These are phyloP conservation scores for Hysterangium stoloniferum DNA, from an alignment of 768 basidiomycete genomes.

Conservation along the genomic window DNA sequence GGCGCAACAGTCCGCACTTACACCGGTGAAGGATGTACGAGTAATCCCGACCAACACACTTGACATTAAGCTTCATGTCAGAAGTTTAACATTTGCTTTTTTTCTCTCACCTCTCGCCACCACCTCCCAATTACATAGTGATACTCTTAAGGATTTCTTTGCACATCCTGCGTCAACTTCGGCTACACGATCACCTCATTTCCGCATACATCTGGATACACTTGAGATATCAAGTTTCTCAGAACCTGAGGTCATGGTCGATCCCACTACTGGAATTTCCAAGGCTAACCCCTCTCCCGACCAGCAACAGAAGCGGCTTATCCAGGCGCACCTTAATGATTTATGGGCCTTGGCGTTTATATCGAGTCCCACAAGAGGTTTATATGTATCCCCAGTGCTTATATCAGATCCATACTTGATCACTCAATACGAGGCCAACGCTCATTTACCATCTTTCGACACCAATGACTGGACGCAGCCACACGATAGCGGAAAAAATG, in stretches of 20 bases:
- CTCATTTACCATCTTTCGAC: constrained; percentile 46
- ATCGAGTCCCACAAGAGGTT: neutral
- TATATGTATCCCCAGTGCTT: constrained; percentile 23
- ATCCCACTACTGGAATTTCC: neutral
- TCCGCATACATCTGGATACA: constrained; percentile 4
- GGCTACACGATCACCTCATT: neutral
- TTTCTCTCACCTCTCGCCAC: neutral
- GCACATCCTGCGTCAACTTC: neutral
- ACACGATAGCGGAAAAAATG: constrained; percentile 32
- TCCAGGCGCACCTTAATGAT: constrained; percentile 3
- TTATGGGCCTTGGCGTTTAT: neutral
- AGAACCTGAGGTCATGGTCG: neutral
- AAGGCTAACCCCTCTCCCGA: neutral
- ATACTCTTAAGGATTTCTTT: neutral
- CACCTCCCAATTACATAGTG: neutral
- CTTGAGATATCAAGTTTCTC: neutral
- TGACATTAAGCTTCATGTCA: neutral
- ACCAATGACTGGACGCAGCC: constrained; percentile 55
- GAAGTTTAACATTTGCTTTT: neutral
- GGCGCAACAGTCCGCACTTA: neutral
- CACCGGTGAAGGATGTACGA: neutral
- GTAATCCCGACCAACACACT: neutral
- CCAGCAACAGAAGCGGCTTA: neutral
- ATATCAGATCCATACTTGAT: constrained; percentile 65
- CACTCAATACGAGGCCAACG: constrained; percentile 38